Conservation (phyloP, 176 grass and related monocot species). For the Oryza punctata region DNA sequence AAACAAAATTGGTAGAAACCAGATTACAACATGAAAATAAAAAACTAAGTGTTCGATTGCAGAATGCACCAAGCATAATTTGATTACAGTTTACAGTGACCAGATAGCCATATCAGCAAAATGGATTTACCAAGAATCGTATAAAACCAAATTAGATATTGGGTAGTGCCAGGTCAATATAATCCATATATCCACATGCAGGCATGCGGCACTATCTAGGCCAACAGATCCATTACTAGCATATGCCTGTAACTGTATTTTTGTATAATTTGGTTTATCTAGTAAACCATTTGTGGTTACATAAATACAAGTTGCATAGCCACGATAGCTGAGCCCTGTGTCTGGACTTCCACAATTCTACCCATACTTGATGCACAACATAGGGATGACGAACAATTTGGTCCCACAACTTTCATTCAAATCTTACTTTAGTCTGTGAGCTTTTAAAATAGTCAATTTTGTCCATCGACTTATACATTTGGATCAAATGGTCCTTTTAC, state of each 20-base stretch:
- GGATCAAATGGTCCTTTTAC: not conserved
- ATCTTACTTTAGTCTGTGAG: not conserved
- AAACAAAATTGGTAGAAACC: conserved; percentile 5
- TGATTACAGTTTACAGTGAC: not conserved
- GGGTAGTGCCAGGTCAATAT: not conserved
- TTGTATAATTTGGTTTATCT: not conserved
- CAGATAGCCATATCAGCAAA: conserved; percentile 12
- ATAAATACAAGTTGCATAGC: conserved; percentile 1
- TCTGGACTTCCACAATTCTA: conserved; percentile 17
- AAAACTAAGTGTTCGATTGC: not conserved
- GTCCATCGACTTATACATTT: not conserved
- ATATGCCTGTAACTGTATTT: conserved; percentile 2
- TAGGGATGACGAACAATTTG: not conserved
- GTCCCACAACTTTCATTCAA: not conserved
- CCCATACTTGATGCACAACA: conserved; percentile 8
- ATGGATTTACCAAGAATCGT: not conserved
- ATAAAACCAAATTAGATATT: conserved; percentile 4
- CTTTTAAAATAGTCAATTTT: not conserved
- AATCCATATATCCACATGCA: conserved; percentile 9
- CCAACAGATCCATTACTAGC: conserved; percentile 1
- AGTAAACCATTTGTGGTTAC: not conserved
- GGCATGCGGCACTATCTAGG: conserved; percentile 6
- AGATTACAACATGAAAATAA: conserved; percentile 14
- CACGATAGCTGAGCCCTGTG: not conserved
- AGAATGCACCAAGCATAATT: not conserved